Conservation (phyloP, 2,329 filamentous ascomycete species). For the Aspergillus japonicus region DNA sequence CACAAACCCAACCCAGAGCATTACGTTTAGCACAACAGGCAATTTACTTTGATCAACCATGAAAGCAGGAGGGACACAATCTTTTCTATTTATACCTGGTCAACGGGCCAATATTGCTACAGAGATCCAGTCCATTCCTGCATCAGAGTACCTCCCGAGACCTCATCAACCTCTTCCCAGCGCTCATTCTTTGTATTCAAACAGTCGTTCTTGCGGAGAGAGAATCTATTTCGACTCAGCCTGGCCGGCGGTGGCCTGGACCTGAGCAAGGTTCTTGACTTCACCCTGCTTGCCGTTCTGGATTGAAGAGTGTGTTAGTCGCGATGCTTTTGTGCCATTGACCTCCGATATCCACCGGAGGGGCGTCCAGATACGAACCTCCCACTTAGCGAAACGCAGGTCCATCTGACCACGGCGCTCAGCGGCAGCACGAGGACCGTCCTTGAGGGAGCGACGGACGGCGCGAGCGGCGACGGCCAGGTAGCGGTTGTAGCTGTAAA, state of each 20-base stretch:
- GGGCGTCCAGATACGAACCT: slow-evolving; percentile 63
- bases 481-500: slow-evolving; percentile 97
- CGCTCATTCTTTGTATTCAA: slow-evolving; percentile 21
- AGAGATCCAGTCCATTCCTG: slow-evolving; percentile 32
- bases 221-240: slow-evolving; percentile 43
- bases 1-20: background rate
- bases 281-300: slow-evolving; percentile 98
- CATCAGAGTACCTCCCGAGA: slow-evolving; percentile 22
- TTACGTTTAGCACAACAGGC: slow-evolving; percentile 16
- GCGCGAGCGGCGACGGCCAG: slow-evolving; percentile 90
- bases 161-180: slow-evolving; percentile 18
- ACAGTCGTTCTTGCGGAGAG: slow-evolving; percentile 12
- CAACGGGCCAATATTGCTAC: slow-evolving; percentile 39
- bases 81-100: slow-evolving; percentile 31
- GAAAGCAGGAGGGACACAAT: slow-evolving; percentile 19
- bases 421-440: slow-evolving; percentile 80
- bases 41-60: slow-evolving; percentile 6
- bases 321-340: slow-evolving; percentile 10
- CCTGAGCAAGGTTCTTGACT: slow-evolving; percentile 64
- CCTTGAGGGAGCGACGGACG: slow-evolving; percentile 95
- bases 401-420: slow-evolving; percentile 91
- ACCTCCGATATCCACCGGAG: slow-evolving; percentile 1
- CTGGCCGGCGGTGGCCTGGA: slow-evolving; percentile 47
- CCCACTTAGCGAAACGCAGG: slow-evolving; percentile 89
- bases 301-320: slow-evolving; percentile 34